phyloP scores from a whole-genome alignment of 768 basidiomycete species.

The Pleurotus tuber-regium region DNA sequence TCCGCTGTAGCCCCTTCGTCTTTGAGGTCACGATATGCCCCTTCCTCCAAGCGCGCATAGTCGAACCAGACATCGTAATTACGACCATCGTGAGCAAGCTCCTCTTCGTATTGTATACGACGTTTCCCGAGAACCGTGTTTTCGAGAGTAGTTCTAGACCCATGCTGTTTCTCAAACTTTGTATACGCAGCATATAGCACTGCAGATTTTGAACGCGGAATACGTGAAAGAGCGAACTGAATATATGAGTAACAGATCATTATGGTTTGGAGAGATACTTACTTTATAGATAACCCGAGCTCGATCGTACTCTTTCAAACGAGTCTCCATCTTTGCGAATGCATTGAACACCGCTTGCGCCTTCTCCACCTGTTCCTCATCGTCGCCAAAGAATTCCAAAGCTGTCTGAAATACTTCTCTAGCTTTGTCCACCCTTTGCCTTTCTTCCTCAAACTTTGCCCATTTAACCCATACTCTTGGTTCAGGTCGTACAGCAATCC shows the following conservation, averaged over 20 bases:
- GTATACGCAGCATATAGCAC: conserved; percentile 90
- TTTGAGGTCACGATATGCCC: conserved; percentile 69
- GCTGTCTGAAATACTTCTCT: conserved; percentile 90
- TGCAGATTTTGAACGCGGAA: conserved; percentile 90
- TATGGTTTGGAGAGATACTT: conserved; percentile 14
- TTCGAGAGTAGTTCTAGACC: conserved; percentile 83
- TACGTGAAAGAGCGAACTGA: conserved; percentile 91
- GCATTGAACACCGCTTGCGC: conserved; percentile 88
- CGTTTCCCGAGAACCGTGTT: conserved; percentile 94
- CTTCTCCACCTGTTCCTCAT: conserved; percentile 91
- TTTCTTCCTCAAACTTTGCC: conserved; percentile 87
- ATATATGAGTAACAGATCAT: background rate
- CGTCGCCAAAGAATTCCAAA: conserved; percentile 86
- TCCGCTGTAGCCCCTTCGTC: conserved; percentile 74
- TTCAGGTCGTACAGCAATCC: conserved; percentile 75
- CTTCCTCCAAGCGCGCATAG: conserved; percentile 90
- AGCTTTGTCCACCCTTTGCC: conserved; percentile 67
- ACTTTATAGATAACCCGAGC: conserved; percentile 98
- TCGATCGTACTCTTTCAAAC: conserved; percentile 94
- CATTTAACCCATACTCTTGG: conserved; percentile 84
- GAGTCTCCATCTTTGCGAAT: conserved; percentile 96
- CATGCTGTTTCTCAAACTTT: conserved; percentile 98
- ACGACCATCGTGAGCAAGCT: conserved; percentile 83
- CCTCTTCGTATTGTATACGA: conserved; percentile 98
- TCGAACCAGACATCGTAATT: conserved; percentile 99